These are phyloP conservation scores for Lizonia empirigonia DNA, from an alignment of 2,329 filamentous ascomycete genomes.

Conservation along the genomic window DNA sequence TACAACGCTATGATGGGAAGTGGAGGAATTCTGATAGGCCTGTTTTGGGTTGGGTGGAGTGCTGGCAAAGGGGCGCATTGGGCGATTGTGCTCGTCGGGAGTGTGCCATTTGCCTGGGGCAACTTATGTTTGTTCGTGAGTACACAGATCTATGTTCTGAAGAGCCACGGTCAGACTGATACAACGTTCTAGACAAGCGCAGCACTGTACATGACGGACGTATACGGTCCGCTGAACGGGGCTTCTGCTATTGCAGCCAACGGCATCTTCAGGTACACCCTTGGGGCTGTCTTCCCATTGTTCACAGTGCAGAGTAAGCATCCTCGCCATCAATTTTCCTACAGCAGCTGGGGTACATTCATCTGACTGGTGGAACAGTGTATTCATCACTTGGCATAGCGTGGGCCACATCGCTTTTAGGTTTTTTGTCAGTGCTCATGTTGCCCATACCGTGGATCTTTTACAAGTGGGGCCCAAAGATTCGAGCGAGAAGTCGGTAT, in stretches of 20 bases:
- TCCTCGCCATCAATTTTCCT: background rate
- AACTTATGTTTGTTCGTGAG: constrained; percentile 65
- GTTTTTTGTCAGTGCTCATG: constrained; percentile 46
- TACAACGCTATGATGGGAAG: constrained; percentile 65
- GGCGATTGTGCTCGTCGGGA: constrained; percentile 58
- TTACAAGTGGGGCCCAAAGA: constrained; percentile 29
- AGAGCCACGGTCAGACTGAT: background rate
- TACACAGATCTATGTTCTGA: constrained; percentile 1
- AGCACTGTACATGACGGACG: constrained; percentile 38
- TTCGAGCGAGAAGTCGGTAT: constrained; percentile 12
- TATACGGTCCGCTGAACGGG: constrained; percentile 41
- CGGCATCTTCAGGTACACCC: constrained; percentile 45
- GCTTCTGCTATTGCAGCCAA: constrained; percentile 47
- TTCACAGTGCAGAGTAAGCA: constrained; percentile 46
- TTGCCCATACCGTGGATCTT: constrained; percentile 38
- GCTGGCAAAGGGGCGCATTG: constrained; percentile 55
- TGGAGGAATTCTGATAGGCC: constrained; percentile 57
- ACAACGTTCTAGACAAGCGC: constrained; percentile 26
- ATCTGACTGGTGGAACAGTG: constrained; percentile 22
- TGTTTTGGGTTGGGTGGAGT: constrained; percentile 69
- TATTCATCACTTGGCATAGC: constrained; percentile 41
- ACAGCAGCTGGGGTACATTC: background rate
- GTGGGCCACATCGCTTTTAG: constrained; percentile 50
- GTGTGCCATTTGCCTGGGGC: constrained; percentile 64
- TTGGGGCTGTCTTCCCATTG: constrained; percentile 45